Base-by-base conservation (phyloP, 208 protist species). In the Wallacemonas sp. region DNA sequence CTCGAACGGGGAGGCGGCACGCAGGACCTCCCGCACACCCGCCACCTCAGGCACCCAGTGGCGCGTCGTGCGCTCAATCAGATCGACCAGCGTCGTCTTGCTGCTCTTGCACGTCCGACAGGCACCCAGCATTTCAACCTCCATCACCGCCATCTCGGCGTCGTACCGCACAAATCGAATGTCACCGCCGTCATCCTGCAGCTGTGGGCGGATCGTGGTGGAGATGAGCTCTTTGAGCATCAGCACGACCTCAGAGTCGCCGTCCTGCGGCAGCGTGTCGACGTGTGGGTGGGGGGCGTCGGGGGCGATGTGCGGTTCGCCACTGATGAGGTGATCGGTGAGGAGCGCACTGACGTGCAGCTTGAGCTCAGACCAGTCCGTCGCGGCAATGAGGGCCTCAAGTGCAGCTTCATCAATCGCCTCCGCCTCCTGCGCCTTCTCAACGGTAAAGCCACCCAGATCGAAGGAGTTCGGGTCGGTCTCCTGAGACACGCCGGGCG, bases 11-110 rank as follows among this genome's bases (percentile, higher is more conserved):
- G 75, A 74, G 11, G 57, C 47, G 1, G 33, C 9, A 2, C 64
- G 62, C 29, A 70, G 68, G 41, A 92, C 83, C 39, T 92, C 84
- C 26, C 63, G 63, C 17, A 97, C 87, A 6, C 47, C 72, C 47
- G 44, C 58, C 66, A 98, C 92, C 74, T 98, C 92, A 2, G 92
- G 88, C 29, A 98, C 80, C 85, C 89, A 98, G 72, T 98, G 94
- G 56, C 80, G 77, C 43, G 87, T 86, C 8, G 87, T 94, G 48
- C 90, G 88, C 81, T 98, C 92, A 74, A 98, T 96, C 17, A 94
- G 65, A 68, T 96, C 82, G 16, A 87, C 73, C 41, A 98, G 76
- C 33, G 92, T 96, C 44, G 80, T 86, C 63, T 85, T 85, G 68
- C 87, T 88, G 63, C 79, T 92, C 56, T 85, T 88, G 81, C 94